Conservation (phyloP, 75 land plant genomes). For the Pseudotsuga menziesii region DNA sequence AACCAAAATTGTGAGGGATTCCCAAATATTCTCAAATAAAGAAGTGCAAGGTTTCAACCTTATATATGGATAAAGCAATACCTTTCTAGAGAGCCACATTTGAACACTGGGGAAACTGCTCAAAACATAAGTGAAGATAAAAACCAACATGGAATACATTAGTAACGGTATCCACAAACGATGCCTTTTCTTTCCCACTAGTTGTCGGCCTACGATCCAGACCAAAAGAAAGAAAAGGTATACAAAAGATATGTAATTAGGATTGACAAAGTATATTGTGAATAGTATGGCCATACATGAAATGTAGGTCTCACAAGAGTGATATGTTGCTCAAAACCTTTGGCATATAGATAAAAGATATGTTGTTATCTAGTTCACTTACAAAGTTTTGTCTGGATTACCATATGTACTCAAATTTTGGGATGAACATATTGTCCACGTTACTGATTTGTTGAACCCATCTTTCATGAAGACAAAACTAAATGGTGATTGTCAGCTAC, state of each 20-base stretch:
- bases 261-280: conserved; percentile 61
- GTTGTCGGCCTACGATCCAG: conserved; percentile 96
- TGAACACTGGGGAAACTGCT: conserved; percentile 62
- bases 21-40: conserved; percentile 73
- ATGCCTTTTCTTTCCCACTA: conserved; percentile 64
- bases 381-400: neutral
- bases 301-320: conserved; percentile 84
- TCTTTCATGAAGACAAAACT: conserved; percentile 76
- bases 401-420: neutral
- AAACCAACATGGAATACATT: conserved; percentile 57
- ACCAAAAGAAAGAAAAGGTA: conserved; percentile 79
- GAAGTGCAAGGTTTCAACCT: conserved; percentile 67
- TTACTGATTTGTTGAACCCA: conserved; percentile 67
- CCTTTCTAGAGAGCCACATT: conserved; percentile 31
- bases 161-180: conserved; percentile 86
- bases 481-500: conserved; percentile 66
- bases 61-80: conserved; percentile 50
- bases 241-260: conserved; percentile 89
- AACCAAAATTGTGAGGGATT: conserved; percentile 72
- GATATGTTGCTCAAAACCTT: conserved; percentile 57
- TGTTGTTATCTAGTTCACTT: conserved; percentile 68
- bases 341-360: conserved; percentile 62
- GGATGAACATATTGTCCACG: no score
- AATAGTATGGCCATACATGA: conserved; percentile 78
- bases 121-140: conserved; percentile 58